Evolutionary conservation across 1,284 basidiomycete species (phyloP), one percentile per base, ranked within the genome.

Genomic region (Leccinum pachyderme): DNA sequence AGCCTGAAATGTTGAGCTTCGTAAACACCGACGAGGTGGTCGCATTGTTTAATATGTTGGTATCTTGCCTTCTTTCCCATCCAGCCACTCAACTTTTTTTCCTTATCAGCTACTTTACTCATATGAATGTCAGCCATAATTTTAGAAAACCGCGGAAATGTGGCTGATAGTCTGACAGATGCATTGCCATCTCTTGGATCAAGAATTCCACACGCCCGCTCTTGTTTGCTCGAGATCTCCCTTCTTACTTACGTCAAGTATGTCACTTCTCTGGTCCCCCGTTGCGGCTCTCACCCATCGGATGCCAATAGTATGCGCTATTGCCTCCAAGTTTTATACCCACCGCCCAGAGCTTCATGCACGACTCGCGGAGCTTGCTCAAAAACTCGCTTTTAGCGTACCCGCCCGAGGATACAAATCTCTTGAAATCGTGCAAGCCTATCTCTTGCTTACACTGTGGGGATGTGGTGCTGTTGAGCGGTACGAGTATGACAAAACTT

Each of bases 401-500:
- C 91, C 81, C 47, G 91, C 85, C 56, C 77, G 81, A 61, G 91
- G 91, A 0, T 97, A 94, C 80, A 99, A 99, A 74, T 94, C 91
- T 25, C 88, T 98, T 46, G 97, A 99, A 73, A 93, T 95, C 59
- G 91, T 94, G 5, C 93, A 95, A 67, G 93, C 92, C 0, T 96
- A 95, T 71, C 77, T 93, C 33, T 77, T 96, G 22, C 81, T 95
- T 53, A 79, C 87, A 0, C 72, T 91, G 22, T 96, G 90, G 88
- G 92, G 92, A 2, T 86, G 89, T 60, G 92, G 93, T n/a, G 92
- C 93, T 5, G 92, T 93, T 35, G 92, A 95, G 72, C 83, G 92
- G 15, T 98, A 93, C 67, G 97, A 99, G 70, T 94, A 98, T 66
- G 96, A 99, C 74, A 87, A 91, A 65, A 98, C 95, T 0, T 99